Conservation (phyloP, 2,329 filamentous ascomycete genomes). For the Pyricularia sp. region DNA sequence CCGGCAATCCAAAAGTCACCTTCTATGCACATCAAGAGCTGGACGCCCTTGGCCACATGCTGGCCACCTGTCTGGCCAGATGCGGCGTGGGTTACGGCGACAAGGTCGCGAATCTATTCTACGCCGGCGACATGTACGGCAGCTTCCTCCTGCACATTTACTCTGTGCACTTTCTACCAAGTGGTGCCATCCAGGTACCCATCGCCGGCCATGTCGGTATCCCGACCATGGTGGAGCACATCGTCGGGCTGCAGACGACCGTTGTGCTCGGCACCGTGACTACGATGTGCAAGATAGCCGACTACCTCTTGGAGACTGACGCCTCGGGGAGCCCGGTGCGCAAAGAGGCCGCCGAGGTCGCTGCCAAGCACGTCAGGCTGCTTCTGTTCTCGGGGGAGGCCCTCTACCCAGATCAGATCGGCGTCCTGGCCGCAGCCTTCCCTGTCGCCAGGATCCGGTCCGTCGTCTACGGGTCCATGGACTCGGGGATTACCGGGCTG, state of each 20-base stretch:
- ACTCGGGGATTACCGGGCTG: constrained; percentile 4
- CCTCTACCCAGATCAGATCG: constrained; percentile 4
- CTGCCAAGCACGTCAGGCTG: not conserved
- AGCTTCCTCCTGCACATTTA: constrained; percentile 6
- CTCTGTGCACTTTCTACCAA: constrained; percentile 1
- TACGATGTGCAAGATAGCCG: constrained; percentile 6
- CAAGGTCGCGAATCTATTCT: constrained; percentile 6
- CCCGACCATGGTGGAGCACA: constrained; percentile 3
- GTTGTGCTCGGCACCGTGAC: constrained; percentile 6
- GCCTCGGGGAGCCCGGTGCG: not conserved
- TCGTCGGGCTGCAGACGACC: not conserved
- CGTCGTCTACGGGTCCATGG: constrained; percentile 6
- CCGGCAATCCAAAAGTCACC: constrained; percentile 6
- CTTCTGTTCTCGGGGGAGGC: constrained; percentile 6
- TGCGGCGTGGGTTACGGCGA: constrained; percentile 5
- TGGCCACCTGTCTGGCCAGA: not conserved
- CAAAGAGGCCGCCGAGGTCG: no score
- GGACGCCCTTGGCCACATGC: not conserved
- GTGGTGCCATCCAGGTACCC: constrained; percentile 2
- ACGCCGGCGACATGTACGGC: constrained; percentile 7
- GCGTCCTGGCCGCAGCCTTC: not conserved
- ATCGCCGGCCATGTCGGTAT: constrained; percentile 4
- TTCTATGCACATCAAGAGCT: constrained; percentile 5
- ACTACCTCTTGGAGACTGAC: not conserved
- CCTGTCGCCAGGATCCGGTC: constrained; percentile 2